Conservation (phyloP, 2,329 filamentous ascomycete genomes). For the Berkeleyomyces basicola region DNA sequence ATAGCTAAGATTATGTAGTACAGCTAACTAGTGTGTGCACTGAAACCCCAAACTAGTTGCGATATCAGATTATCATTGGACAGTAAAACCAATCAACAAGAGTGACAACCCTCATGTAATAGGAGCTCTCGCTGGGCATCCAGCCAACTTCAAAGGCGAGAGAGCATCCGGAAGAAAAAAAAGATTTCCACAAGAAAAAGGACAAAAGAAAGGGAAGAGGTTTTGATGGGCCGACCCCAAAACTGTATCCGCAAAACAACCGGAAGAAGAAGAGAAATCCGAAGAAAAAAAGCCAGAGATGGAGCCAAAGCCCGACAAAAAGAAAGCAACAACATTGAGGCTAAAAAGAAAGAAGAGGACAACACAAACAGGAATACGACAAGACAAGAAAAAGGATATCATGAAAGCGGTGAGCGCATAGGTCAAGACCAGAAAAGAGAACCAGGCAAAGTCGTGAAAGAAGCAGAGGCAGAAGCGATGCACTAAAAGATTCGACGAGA, state of each 20-base stretch:
- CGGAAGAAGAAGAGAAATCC: slow-evolving; percentile 10
- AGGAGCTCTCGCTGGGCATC: not conserved
- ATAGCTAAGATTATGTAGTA: not conserved
- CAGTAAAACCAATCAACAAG: not conserved
- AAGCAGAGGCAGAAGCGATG: not conserved
- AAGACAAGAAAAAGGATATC: slow-evolving; percentile 4
- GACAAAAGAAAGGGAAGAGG: not conserved
- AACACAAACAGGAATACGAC: too few species aligned
- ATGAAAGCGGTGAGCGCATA: slow-evolving; percentile 8
- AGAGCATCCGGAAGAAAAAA: slow-evolving; percentile 5
- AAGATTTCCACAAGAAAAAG: slow-evolving; percentile 15
- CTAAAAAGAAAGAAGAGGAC: too few species aligned
- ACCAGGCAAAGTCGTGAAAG: slow-evolving; percentile 3
- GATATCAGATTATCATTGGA: not conserved
- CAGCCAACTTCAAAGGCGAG: slow-evolving; percentile 12
- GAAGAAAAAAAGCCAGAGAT: slow-evolving; percentile 4
- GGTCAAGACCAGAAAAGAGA: slow-evolving; percentile 10
- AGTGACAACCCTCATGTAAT: slow-evolving; percentile 9
- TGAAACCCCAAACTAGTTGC: not conserved
- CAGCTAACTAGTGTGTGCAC: not conserved
- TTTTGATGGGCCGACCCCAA: slow-evolving; percentile 11
- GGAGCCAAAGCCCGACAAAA: slow-evolving; percentile 6
- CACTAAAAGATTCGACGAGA: not conserved
- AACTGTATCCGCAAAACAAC: slow-evolving; percentile 13
- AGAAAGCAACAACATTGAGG: not conserved